Conservation (phyloP, 768 basidiomycete genomes). For the Collybia nuda region DNA sequence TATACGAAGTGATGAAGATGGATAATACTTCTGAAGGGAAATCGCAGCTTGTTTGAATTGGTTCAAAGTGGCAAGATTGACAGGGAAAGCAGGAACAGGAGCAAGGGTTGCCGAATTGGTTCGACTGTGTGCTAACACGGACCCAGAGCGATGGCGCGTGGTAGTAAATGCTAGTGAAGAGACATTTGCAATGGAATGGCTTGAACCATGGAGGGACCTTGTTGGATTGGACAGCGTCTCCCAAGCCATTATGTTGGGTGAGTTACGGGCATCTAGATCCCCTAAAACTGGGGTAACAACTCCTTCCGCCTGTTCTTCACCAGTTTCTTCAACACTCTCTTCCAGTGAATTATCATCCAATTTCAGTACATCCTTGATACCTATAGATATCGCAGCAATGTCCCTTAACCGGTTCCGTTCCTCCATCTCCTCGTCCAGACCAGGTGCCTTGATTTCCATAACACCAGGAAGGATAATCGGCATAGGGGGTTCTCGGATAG, state of each 20-base stretch:
- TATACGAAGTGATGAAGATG: constrained; percentile 66
- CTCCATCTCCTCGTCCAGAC: constrained; percentile 61
- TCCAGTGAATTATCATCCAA: constrained; percentile 33
- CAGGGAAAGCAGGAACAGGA: constrained; percentile 63
- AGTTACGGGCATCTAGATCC: constrained; percentile 10
- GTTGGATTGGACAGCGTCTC: constrained; percentile 3
- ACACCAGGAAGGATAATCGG: constrained; percentile 62
- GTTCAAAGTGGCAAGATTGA: constrained; percentile 47
- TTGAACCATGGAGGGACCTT: constrained; percentile 32
- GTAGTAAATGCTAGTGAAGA: constrained; percentile 20
- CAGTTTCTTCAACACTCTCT: constrained; percentile 35
- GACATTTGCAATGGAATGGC: constrained; percentile 23
- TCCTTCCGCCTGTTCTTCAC: constrained; percentile 29
- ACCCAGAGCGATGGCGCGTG: constrained; percentile 37
- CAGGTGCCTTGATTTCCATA: constrained; percentile 65
- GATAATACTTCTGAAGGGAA: constrained; percentile 66
- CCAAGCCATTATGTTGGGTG: constrained; percentile 1
- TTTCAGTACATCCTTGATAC: constrained; percentile 56
- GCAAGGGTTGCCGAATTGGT: constrained; percentile 33
- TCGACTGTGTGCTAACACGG: constrained; percentile 35
- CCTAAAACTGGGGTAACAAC: constrained; percentile 2
- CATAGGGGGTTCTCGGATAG: constrained; percentile 31
- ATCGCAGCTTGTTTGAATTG: constrained; percentile 54
- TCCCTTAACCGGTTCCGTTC: constrained; percentile 76
- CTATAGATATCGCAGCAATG: constrained; percentile 75